Evolutionary conservation across 2,329 filamentous ascomycete genomes (phyloP).

Genomic region (Hymenoscyphus fructigenus): DNA sequence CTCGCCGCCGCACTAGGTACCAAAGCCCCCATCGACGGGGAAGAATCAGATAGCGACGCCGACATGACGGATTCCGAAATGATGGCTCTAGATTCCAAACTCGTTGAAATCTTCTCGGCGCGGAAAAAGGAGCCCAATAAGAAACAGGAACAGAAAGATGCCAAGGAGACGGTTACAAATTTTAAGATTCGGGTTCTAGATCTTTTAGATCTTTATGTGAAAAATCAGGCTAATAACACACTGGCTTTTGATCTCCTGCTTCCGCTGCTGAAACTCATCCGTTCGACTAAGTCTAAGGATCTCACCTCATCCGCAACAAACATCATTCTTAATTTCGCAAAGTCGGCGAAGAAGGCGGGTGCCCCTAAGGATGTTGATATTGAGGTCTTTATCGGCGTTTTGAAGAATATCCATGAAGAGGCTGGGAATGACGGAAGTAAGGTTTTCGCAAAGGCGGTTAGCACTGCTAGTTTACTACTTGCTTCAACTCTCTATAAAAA

Average conservation of each 20-base stretch:
- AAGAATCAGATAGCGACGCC: constrained; percentile 60
- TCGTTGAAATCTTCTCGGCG: constrained; percentile 82
- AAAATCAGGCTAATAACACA: constrained; percentile 68
- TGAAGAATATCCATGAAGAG: constrained; percentile 68
- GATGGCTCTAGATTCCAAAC: constrained; percentile 81
- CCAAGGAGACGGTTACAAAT: constrained; percentile 84
- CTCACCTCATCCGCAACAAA: constrained; percentile 70
- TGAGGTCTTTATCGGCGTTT: constrained; percentile 46
- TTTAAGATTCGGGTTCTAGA: constrained; percentile 95
- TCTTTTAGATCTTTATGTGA: constrained; percentile 80
- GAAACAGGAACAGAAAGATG: constrained; percentile 83
- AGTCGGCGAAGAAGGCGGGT: constrained; percentile 56
- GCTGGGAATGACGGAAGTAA: constrained; percentile 62
- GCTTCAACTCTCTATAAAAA: constrained; percentile 59
- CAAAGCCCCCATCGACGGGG: constrained; percentile 57
- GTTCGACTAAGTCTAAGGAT: constrained; percentile 74
- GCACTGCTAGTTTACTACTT: constrained; percentile 67
- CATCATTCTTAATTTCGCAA: constrained; percentile 72
- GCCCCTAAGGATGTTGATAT: constrained; percentile 44
- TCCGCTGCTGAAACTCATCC: constrained; percentile 73
- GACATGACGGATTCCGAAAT: constrained; percentile 97
- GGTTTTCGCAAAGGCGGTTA: constrained; percentile 72
- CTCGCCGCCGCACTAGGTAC: constrained; percentile 77
- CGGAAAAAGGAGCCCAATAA: constrained; percentile 64
- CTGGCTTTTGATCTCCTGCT: constrained; percentile 69